phyloP scores from a whole-genome alignment of 805 yeast species.

The Zygosaccharomyces lentus region DNA sequence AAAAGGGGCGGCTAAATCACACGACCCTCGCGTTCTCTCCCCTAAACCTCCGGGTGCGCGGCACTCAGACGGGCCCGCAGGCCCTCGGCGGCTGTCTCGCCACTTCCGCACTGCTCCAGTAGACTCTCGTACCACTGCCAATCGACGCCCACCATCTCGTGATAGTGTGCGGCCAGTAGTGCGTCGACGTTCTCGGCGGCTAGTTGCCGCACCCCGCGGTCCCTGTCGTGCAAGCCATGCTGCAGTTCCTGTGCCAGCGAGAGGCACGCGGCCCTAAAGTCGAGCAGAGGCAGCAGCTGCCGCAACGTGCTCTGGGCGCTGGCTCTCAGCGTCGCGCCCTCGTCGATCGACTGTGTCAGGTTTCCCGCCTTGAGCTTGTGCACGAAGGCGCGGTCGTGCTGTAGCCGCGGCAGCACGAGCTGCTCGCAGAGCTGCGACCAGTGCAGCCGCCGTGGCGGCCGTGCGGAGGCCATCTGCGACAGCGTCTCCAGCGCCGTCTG shows the following conservation, averaged over 20 bases:
- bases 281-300: conserved; percentile 9
- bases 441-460: background rate
- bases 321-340: conserved; percentile 19
- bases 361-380: conserved; percentile 32
- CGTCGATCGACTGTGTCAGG: conserved; percentile 32
- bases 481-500: conserved; percentile 4
- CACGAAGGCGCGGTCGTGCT: conserved; percentile 26
- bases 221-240: conserved; percentile 16
- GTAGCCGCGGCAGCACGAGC: conserved; percentile 19
- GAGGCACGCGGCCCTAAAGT: background rate
- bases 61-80: background rate
- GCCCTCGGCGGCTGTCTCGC: background rate
- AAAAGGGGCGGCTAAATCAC: too few relatives aligned
- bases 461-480: background rate
- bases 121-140: conserved; percentile 14
- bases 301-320: conserved; percentile 16
- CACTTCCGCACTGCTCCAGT: background rate
- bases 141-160: conserved; percentile 12
- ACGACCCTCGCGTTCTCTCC: too few relatives aligned
- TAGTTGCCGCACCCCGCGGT: conserved; percentile 10
- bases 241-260: conserved; percentile 1
- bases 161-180: conserved; percentile 7
- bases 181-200: conserved; percentile 5
- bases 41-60: too few relatives aligned
- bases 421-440: conserved; percentile 4